Conservation (phyloP, 345 rosid genomes). For the Ailanthus altissimus region DNA sequence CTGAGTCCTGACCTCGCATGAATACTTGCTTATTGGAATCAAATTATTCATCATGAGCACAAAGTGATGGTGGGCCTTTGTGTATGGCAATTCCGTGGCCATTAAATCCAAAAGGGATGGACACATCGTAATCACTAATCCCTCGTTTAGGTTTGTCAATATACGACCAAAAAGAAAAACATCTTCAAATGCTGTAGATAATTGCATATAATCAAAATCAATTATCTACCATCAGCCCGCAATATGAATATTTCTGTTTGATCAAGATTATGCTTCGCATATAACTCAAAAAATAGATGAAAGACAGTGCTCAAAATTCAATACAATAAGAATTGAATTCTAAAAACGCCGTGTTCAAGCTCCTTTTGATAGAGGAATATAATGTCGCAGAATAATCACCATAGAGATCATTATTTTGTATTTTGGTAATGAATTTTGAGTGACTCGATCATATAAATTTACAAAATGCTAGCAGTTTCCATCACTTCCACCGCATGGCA, state of each 20-base stretch:
- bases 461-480: background rate
- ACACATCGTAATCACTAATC: background rate
- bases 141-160: background rate
- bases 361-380: background rate
- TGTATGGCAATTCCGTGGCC: background rate
- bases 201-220: background rate
- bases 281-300: too few relatives aligned
- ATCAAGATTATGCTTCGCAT: background rate
- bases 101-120: background rate
- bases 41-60: conserved; percentile 1
- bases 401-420: background rate
- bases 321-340: background rate
- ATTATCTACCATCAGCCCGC: background rate
- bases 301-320: too few relatives aligned
- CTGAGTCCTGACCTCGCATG: background rate
- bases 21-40: background rate
- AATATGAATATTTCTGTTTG: background rate
- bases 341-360: background rate
- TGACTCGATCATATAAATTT: background rate
- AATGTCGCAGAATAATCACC: background rate
- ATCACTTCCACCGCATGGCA: background rate
- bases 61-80: background rate
- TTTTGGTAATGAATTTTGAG: background rate
- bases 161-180: background rate
- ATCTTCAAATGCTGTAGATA: background rate